phyloP scores from a whole-genome alignment of 495 filamentous ascomycete species.

The Neurospora africana region DNA sequence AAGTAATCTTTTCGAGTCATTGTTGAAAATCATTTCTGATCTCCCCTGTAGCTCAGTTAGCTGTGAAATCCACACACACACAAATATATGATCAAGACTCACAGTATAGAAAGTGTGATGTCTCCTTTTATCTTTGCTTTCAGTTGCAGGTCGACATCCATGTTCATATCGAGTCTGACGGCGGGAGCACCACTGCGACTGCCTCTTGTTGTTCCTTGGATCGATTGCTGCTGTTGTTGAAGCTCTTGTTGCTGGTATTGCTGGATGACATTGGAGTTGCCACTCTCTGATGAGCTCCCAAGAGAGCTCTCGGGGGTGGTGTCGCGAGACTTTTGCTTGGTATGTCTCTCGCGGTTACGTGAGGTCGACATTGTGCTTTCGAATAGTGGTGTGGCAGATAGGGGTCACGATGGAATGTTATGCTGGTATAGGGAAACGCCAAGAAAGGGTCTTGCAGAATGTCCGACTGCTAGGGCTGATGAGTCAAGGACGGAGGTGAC shows the following conservation, averaged over 20 bases:
- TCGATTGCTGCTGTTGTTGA: not conserved
- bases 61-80: not conserved
- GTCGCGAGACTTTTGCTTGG: not conserved
- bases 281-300: not conserved
- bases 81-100: not conserved
- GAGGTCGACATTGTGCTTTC: not conserved
- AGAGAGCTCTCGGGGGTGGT: not conserved
- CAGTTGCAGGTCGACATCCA: slow-evolving; percentile 21
- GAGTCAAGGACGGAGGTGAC: not conserved
- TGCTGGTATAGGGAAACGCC: not conserved
- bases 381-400: not conserved
- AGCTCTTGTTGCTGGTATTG: not conserved
- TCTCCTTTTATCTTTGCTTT: slow-evolving; percentile 20
- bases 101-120: slow-evolving; percentile 17
- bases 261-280: not conserved
- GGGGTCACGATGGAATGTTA: not conserved
- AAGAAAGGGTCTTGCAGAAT: not conserved
- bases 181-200: slow-evolving; percentile 14
- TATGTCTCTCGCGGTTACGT: not conserved
- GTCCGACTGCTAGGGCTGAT: not conserved
- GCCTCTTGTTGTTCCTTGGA: not conserved
- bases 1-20: not conserved
- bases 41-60: not conserved
- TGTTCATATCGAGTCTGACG: slow-evolving; percentile 18
- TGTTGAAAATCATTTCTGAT: not conserved